Evolutionary conservation across 2,329 filamentous ascomycete species (phyloP), one percentile per base, ranked within the genome.

Genomic region (Teratosphaeria pseudoeucalypti): DNA sequence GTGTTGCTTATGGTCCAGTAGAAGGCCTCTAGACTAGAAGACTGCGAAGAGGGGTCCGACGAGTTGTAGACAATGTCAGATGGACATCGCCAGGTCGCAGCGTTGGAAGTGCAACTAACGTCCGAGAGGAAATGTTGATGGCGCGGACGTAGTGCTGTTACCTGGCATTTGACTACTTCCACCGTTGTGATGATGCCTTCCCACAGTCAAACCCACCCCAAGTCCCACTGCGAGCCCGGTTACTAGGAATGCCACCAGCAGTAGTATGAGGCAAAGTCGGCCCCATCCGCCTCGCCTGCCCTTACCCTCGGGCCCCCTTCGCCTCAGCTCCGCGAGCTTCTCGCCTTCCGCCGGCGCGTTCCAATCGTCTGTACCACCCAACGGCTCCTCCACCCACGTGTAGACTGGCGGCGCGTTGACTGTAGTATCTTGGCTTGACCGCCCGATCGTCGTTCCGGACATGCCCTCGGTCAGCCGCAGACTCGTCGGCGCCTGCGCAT

Each of bases 101-200:
- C 64, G 64, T 82, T 79, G 14, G 81, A 78, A 0, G 83, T 85
- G 72, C 86, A 89, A n/a, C n/a, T 83, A 88, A n/a, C 81, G 78
- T 6, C 86, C 86, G 1, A 80, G 73, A 1, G 86, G 86, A 65
- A 87, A 87, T 57, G 73, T 69, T 49, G 67, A 64, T 58, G 29
- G 61, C 62, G 16, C 56, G n/a, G 43, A 59, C 16, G 53, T n/a
- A 49, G 54, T 34, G 47, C 14, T 23, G 7, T 57, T 34, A 23
- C 10, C 39, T 43, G 47, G 2, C n/a, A 27, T 52, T 16, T 37
- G 43, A 23, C 26, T 69, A 67, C 3, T 26, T 67, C 56, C 27
- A 23, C 59, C 39, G 7, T 55, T 43, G 6, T 60, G 54, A 29
- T 62, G 59, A 55, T 68, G 64, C 49, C 64, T 63, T 39, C 61